Evolutionary conservation across 805 yeast genomes (phyloP).

Genomic region (Candida saitoana): DNA sequence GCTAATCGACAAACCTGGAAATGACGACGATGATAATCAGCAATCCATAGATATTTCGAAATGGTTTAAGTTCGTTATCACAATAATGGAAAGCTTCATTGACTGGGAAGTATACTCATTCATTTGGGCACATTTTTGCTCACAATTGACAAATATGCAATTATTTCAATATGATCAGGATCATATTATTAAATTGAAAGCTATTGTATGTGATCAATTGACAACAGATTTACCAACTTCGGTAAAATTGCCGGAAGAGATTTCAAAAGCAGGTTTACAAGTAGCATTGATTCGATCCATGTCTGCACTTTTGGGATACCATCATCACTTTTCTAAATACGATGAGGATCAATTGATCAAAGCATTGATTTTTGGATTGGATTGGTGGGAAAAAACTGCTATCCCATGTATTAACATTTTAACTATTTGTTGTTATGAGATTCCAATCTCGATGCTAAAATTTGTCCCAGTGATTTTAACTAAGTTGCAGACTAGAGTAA

Average conservation of each 20-base stretch:
- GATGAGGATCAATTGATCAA: conserved; percentile 64
- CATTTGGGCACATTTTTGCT: conserved; percentile 62
- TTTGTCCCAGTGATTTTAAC: conserved; percentile 64
- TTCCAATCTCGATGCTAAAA: conserved; percentile 69
- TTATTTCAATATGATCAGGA: conserved; percentile 42
- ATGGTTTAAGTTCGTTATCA: conserved; percentile 51
- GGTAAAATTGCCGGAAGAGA: conserved; percentile 35
- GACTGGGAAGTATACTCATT: conserved; percentile 73
- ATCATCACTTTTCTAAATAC: conserved; percentile 45
- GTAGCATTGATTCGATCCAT: conserved; percentile 60
- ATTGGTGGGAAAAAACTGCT: conserved; percentile 76
- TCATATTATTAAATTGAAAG: conserved; percentile 39
- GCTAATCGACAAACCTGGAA: conserved; percentile 1
- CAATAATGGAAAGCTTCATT: conserved; percentile 48
- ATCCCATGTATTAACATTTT: conserved; percentile 74
- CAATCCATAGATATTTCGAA: conserved; percentile 38
- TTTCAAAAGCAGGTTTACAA: conserved; percentile 59
- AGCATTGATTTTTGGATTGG: conserved; percentile 56
- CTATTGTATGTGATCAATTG: conserved; percentile 57
- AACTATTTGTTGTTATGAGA: conserved; percentile 74
- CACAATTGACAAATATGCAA: conserved; percentile 58
- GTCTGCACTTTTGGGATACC: conserved; percentile 61
- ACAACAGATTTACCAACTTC: conserved; percentile 44
- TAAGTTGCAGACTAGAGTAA: conserved; percentile 69
- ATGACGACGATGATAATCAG: conserved; percentile 6